A percentile compares a stretch with the other conserved stretches of the same genome.
Conservation (phyloP, 257 asterid genomes). For the Nicotiana tabacum region DNA sequence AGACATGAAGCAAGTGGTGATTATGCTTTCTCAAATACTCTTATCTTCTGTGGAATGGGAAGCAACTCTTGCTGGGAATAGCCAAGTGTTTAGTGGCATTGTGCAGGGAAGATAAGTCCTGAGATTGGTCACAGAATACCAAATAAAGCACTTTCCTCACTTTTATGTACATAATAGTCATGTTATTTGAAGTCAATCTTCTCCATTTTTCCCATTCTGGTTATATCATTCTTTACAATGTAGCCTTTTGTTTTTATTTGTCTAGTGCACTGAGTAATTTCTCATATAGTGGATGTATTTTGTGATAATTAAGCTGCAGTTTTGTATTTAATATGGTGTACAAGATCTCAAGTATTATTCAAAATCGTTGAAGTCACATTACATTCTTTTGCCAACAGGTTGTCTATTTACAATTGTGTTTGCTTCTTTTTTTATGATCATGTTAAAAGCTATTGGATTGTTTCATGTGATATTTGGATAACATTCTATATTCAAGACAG, state of each 20-base stretch:
- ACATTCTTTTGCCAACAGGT: background rate
- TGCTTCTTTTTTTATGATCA: background rate
- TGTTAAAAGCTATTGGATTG: background rate
- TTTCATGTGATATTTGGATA: background rate
- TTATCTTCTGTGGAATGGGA: slow-evolving; percentile 96
- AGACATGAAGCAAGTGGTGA: slow-evolving; percentile 91
- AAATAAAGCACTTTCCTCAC: background rate
- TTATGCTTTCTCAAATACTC: slow-evolving; percentile 81
- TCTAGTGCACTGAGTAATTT: background rate
- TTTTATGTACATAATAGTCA: slow-evolving; percentile 7
- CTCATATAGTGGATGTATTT: background rate
- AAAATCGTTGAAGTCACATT: background rate
- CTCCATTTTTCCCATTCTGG: background rate
- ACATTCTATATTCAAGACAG: background rate
- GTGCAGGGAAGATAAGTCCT: slow-evolving; percentile 75
- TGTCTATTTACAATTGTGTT: background rate
- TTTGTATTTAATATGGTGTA: background rate
- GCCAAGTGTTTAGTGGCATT: slow-evolving; percentile 96
- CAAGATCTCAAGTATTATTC: background rate
- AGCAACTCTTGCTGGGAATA: slow-evolving; percentile 98
- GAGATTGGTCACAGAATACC: background rate
- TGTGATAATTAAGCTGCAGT: background rate
- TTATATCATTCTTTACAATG: background rate
- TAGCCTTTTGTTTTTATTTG: slow-evolving; percentile 17
- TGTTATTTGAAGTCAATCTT: background rate